phyloP scores from a whole-genome alignment of 1,139 yeast genomes.

The Hansenula lynferdii region DNA sequence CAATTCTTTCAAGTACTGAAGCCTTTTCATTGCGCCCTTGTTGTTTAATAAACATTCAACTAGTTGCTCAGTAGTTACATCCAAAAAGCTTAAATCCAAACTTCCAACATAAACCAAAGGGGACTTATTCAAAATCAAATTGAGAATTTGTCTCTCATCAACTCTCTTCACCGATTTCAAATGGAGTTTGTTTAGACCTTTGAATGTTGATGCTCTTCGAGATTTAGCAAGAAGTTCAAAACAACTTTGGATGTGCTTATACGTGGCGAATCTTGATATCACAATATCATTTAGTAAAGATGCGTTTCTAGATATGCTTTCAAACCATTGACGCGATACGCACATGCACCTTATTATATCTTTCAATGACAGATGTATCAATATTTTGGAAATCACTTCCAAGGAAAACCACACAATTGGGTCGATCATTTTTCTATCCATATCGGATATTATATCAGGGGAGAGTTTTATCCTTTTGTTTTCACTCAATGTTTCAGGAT shows the following conservation, averaged over 20 bases:
- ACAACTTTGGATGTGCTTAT: slow-evolving; percentile 14
- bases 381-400: slow-evolving; percentile 12
- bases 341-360: slow-evolving; percentile 8
- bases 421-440: not conserved
- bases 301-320: slow-evolving; percentile 7
- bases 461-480: too few relatives aligned
- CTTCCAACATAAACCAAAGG: slow-evolving; percentile 2
- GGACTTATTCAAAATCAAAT: slow-evolving; percentile 8
- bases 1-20: slow-evolving; percentile 6
- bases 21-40: not conserved
- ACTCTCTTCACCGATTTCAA: slow-evolving; percentile 11
- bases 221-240: slow-evolving; percentile 9
- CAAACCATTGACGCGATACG: slow-evolving; percentile 16
- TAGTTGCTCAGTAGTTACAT: slow-evolving; percentile 11
- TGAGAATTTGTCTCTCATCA: slow-evolving; percentile 17
- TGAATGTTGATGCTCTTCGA: slow-evolving; percentile 1
- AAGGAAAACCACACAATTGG: slow-evolving; percentile 9
- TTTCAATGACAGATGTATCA: slow-evolving; percentile 7
- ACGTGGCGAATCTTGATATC: slow-evolving; percentile 6
- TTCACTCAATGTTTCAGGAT: too few relatives aligned
- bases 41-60: slow-evolving; percentile 7
- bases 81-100: slow-evolving; percentile 12
- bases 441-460: too few relatives aligned
- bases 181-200: slow-evolving; percentile 5
- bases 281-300: slow-evolving; percentile 11